Evolutionary conservation across 768 basidiomycete species (phyloP), one percentile per base, ranked within the genome.

Genomic region (Gyrodon lividus): DNA sequence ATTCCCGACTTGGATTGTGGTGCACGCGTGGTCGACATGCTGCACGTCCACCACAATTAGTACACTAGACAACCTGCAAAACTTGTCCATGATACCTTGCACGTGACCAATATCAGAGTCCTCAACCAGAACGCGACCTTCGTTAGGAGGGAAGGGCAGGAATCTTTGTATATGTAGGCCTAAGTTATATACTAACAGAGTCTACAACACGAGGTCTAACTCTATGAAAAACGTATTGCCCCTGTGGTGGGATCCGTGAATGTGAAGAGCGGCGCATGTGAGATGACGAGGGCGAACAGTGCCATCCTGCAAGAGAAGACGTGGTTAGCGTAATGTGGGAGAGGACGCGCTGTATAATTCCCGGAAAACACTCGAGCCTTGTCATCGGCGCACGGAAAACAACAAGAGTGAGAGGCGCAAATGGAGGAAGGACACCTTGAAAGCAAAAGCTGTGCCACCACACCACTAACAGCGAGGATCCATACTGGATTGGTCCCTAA

Each of bases 241-340:
- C 67, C 69, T 44, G 69, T 70, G 10, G 55, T 52, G 38, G 67
- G 64, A 56, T 69, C 69, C 47, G 69, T 65, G 46, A 70, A 48
- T 26, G 56, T 63, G 56, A 69, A 67, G 45, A 69, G 41, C 30
- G 69, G 63, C 53, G 58, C 63, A 43, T 69, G 67, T 14, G 69
- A 67, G 6, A 69, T 47, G 50, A 69, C 44, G 13, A 69, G 57
- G 37, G 58, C 69, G 42, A 69, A 67, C 48, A 63, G 41, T 39
- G 67, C 69, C 57, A 70, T 70, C 65, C 67, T 70, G 57, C 64
- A 61, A 44, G 61, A 58, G 59, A 42, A 58, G 37, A 51, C 65
- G 55, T 59, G 65, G 62, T 68, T 50, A 66, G 59, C 48, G 41
- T 58, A 52, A 59, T 52, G 59, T 55, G 47, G 53, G 41, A 44